Conservation (phyloP, 805 yeast species). For the Barnettozyma sucrosica region DNA sequence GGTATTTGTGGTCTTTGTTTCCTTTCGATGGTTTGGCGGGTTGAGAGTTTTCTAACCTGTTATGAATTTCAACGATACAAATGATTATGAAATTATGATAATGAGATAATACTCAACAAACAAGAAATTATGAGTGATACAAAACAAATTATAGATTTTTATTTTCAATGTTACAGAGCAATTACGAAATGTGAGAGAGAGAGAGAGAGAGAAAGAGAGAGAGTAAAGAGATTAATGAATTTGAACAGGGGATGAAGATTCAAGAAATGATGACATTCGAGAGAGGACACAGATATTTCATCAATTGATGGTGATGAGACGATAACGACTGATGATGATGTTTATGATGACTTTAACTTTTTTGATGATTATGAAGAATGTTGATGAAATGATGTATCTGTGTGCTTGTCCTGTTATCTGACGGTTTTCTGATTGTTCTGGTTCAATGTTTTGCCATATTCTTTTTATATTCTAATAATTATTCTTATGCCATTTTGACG, state of each 20-base stretch:
- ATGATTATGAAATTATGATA: slow-evolving; percentile 1
- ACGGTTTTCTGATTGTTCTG: neutral
- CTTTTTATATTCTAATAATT: neutral
- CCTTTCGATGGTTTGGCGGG: neutral
- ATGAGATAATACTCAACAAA: neutral
- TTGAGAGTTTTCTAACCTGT: neutral
- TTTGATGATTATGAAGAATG: neutral
- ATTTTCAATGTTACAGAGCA: neutral
- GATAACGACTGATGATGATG: slow-evolving; percentile 1
- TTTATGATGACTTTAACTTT: neutral
- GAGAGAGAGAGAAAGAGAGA: neutral
- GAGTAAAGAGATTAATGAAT: neutral
- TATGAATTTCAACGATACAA: slow-evolving; percentile 2
- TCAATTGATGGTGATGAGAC: neutral
- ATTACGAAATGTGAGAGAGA: neutral
- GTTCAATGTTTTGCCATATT: neutral
- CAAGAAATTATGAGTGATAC: neutral
- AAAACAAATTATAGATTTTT: neutral
- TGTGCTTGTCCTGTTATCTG: neutral
- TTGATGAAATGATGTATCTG: slow-evolving; percentile 2
- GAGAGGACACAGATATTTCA: neutral
- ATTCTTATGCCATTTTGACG: neutral
- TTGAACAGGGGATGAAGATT: neutral
- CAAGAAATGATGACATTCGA: neutral
- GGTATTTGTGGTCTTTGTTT: neutral